Conservation (phyloP, 2,329 filamentous ascomycete genomes). For the Harringtonia lauricola region DNA sequence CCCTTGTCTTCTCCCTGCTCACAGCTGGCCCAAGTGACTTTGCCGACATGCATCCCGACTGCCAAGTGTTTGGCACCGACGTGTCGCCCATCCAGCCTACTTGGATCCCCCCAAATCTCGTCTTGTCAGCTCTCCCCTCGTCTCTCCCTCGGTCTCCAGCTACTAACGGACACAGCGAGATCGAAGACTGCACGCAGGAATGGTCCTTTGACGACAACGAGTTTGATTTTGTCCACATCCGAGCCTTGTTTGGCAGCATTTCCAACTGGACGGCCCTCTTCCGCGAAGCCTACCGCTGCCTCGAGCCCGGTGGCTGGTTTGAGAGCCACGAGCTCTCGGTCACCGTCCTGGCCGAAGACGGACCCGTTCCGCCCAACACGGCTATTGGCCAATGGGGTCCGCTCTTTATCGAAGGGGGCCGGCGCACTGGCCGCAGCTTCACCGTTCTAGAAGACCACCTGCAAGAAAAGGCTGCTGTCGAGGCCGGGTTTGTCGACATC, state of each 20-base stretch:
- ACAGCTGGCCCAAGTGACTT: slow-evolving; percentile 30
- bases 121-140: slow-evolving; percentile 21
- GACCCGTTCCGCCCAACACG: slow-evolving; percentile 6
- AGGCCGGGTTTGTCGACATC: slow-evolving; percentile 46
- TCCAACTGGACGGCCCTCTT: slow-evolving; percentile 39
- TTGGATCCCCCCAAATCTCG: slow-evolving; percentile 43
- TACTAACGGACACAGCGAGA: slow-evolving; percentile 20
- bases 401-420: slow-evolving; percentile 24
- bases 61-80: slow-evolving; percentile 39
- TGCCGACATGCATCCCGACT: slow-evolving; percentile 29
- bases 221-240: slow-evolving; percentile 49
- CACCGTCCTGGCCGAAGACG: slow-evolving; percentile 15
- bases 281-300: slow-evolving; percentile 32
- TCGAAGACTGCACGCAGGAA: slow-evolving; percentile 47
- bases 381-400: slow-evolving; percentile 15
- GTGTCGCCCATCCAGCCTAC: slow-evolving; percentile 44
- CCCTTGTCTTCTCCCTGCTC: background rate
- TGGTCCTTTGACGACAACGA: slow-evolving; percentile 32
- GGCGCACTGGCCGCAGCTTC: slow-evolving; percentile 30
- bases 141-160: background rate
- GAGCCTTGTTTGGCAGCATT: slow-evolving; percentile 40
- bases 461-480: slow-evolving; percentile 37
- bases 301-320: slow-evolving; percentile 39
- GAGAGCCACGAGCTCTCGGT: slow-evolving; percentile 13
- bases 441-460: slow-evolving; percentile 40